phyloP scores from a whole-genome alignment of 2,329 filamentous ascomycete species.

The Paracamarosporium sp. region DNA sequence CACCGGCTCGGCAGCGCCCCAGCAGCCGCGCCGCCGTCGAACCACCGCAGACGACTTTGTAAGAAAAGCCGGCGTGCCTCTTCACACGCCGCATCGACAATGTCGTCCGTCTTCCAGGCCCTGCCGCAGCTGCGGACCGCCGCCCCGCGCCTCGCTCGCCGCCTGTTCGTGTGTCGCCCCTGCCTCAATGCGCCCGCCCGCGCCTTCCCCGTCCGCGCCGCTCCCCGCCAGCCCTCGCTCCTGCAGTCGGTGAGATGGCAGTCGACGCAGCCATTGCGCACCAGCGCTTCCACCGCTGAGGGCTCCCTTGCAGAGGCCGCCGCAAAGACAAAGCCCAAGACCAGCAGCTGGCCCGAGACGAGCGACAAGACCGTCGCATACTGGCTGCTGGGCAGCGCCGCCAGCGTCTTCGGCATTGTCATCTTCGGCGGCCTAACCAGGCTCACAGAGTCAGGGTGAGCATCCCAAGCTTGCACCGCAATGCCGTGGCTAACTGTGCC shows the following conservation, averaged over 20 bases:
- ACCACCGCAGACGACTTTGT: background rate
- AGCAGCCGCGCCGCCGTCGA: conserved; percentile 11
- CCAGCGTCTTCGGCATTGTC: conserved; percentile 95
- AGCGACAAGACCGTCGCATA: conserved; percentile 82
- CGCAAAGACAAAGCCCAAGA: conserved; percentile 13
- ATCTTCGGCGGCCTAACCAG: conserved; percentile 93
- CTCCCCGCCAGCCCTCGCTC: conserved; percentile 30
- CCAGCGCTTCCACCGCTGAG: conserved; percentile 23
- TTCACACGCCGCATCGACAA: conserved; percentile 19
- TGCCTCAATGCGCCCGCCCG: conserved; percentile 38
- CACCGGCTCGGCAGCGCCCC: background rate
- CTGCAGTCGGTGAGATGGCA: conserved; percentile 41
- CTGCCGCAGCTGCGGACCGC: conserved; percentile 47
- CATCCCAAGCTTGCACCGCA: background rate
- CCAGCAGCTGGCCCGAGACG: conserved; percentile 61
- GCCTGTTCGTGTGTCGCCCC: conserved; percentile 43
- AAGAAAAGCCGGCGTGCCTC: conserved; percentile 5
- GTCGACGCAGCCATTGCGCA: conserved; percentile 40
- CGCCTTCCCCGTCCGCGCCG: conserved; percentile 21
- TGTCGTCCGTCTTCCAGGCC: conserved; percentile 45
- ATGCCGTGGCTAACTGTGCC: conserved; percentile 21
- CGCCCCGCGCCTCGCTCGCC: conserved; percentile 44
- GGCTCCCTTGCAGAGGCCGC: conserved; percentile 16
- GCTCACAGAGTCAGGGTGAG: conserved; percentile 92
- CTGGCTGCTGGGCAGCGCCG: conserved; percentile 91